These are phyloP conservation scores for Candolleomyces aberdarensis DNA, from an alignment of 768 basidiomycete species.

Conservation along the genomic window DNA sequence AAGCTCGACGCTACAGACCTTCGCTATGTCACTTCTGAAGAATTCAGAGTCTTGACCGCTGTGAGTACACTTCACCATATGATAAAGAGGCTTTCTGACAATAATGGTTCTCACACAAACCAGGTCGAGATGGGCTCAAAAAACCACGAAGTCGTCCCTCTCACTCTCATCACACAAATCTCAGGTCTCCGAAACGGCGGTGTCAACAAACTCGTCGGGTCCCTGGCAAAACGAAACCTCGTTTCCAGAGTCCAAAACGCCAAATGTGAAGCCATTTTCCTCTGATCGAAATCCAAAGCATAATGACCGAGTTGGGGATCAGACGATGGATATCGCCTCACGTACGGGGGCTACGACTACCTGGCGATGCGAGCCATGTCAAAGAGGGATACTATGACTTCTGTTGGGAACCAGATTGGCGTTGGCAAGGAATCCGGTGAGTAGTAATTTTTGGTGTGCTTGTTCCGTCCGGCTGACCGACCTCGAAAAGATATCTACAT, in stretches of 20 bases:
- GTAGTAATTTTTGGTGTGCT: conserved; percentile 14
- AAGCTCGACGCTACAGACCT: conserved; percentile 94
- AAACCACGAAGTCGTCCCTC: conserved; percentile 96
- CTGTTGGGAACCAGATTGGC: conserved; percentile 96
- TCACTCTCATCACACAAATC: conserved; percentile 84
- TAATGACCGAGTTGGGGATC: background rate
- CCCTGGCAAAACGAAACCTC: conserved; percentile 87
- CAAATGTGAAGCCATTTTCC: conserved; percentile 60
- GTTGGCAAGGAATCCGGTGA: conserved; percentile 96
- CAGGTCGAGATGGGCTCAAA: conserved; percentile 98
- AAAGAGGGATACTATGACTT: conserved; percentile 82
- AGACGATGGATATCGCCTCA: conserved; percentile 95
- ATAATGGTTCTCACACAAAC: conserved; percentile 6
- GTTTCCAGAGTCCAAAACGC: conserved; percentile 88
- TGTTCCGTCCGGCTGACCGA: background rate
- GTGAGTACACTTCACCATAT: conserved; percentile 36
- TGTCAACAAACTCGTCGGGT: conserved; percentile 88
- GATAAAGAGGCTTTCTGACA: background rate
- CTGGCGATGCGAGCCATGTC: conserved; percentile 92
- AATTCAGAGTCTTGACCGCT: conserved; percentile 95
- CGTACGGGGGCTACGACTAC: conserved; percentile 98
- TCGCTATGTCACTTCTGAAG: conserved; percentile 86
- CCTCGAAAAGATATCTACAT: conserved; percentile 73
- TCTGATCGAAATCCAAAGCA: conserved; percentile 26
- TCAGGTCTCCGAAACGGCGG: conserved; percentile 91